A percentile compares a stretch with the other conserved stretches of the same genome.
phyloP scores from a whole-genome alignment of 345 rosid genomes.

The Citrus reticulata region DNA sequence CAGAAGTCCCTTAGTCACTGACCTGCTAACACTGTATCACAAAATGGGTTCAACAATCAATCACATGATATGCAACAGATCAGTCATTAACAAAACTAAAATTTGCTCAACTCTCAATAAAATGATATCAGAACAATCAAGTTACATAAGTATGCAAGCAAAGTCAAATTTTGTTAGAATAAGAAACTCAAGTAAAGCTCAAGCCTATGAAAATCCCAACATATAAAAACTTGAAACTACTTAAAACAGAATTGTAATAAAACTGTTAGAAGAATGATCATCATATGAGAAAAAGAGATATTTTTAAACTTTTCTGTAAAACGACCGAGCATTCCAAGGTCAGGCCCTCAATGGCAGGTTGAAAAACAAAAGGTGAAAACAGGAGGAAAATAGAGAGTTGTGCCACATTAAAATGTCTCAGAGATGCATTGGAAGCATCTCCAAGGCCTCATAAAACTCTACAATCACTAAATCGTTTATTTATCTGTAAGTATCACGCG shows the following conservation, averaged over 20 bases:
- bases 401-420: neutral
- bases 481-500: neutral
- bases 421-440: neutral
- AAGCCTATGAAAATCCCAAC: neutral
- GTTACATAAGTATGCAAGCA: neutral
- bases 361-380: neutral
- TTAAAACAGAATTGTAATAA: neutral
- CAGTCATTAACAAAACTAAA: neutral
- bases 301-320: neutral
- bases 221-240: neutral
- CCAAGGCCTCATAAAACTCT: neutral
- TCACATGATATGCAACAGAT: neutral
- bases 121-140: neutral
- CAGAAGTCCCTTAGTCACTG: slow-evolving; percentile 78
- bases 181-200: neutral
- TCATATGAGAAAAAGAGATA: neutral
- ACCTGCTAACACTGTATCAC: slow-evolving; percentile 70
- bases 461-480: neutral
- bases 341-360: neutral
- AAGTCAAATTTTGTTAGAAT: neutral
- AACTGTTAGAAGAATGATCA: neutral
- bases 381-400: neutral
- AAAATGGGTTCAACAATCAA: slow-evolving; percentile 2
- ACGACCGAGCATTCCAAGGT: neutral
- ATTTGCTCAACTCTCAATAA: neutral